These are phyloP conservation scores for Verticillium isaacii DNA, from an alignment of 2,329 filamentous ascomycete genomes.

Conservation along the genomic window DNA sequence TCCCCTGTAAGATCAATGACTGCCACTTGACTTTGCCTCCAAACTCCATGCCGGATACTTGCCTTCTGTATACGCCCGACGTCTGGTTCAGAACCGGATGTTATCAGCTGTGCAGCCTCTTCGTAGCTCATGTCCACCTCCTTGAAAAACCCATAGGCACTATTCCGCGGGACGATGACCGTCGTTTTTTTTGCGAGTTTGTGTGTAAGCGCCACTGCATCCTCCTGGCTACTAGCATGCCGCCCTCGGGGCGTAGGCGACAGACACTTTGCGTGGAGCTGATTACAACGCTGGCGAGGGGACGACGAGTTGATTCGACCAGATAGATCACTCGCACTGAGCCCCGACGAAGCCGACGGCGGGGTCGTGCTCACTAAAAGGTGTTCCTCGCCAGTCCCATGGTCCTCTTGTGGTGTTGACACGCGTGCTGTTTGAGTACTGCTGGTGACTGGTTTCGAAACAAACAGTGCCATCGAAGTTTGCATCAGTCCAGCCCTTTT, in stretches of 20 bases:
- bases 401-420: background rate
- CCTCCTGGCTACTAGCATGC: background rate
- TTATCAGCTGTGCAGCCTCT: conserved; percentile 17
- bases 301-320: background rate
- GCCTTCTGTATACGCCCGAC: background rate
- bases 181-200: background rate
- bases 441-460: background rate
- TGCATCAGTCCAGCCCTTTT: background rate
- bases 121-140: conserved; percentile 24
- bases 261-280: background rate
- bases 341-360: background rate
- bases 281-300: background rate
- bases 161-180: background rate
- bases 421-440: background rate
- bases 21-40: conserved; percentile 6
- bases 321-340: background rate
- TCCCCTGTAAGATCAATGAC: conserved; percentile 12
- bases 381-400: background rate
- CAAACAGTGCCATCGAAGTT: background rate
- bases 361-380: background rate
- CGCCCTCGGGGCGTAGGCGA: background rate
- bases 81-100: background rate
- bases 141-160: conserved; percentile 30
- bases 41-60: background rate
- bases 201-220: background rate